These are phyloP conservation scores for Chalaropsis ovoidea DNA, from an alignment of 2,329 filamentous ascomycete species.

Conservation along the genomic window DNA sequence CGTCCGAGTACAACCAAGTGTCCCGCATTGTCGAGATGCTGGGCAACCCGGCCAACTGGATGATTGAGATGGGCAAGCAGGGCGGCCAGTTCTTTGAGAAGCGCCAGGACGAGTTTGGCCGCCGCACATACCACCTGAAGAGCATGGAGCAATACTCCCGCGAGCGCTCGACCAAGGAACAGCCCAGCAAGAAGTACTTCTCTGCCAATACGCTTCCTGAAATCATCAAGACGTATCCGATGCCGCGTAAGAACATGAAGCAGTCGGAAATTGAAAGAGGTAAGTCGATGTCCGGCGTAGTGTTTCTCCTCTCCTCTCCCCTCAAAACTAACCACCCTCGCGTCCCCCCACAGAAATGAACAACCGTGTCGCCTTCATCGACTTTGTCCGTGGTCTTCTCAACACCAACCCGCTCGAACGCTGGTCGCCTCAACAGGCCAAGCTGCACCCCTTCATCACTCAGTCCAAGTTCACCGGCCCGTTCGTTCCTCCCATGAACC, in stretches of 20 bases:
- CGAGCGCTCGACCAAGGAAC: constrained; percentile 92
- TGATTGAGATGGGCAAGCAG: constrained; percentile 98
- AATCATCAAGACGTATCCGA: constrained; percentile 94
- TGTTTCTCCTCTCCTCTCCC: not conserved
- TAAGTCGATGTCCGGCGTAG: constrained; percentile 34
- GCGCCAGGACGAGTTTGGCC: constrained; percentile 77
- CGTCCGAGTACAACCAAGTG: constrained; percentile 97
- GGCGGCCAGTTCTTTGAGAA: constrained; percentile 93
- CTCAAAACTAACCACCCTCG: not conserved
- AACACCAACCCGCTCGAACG: constrained; percentile 92
- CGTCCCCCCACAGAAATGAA: constrained; percentile 68
- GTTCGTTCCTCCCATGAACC: constrained; percentile 93
- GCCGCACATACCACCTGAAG: constrained; percentile 84
- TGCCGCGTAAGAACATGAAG: constrained; percentile 99
- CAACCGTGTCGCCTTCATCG: constrained; percentile 92
- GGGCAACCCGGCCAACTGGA: constrained; percentile 92
- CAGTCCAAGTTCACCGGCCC: constrained; percentile 94
- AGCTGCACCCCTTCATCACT: constrained; percentile 95
- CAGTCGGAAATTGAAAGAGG: constrained; percentile 91
- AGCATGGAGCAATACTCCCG: constrained; percentile 96
- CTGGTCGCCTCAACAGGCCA: constrained; percentile 96
- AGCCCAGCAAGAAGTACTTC: constrained; percentile 99
- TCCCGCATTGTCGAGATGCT: constrained; percentile 97
- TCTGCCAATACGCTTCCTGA: constrained; percentile 86
- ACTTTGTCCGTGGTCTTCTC: constrained; percentile 86